Base-by-base conservation (phyloP, 192 early-diverging fungal genomes). In the Mortierella alpina region DNA sequence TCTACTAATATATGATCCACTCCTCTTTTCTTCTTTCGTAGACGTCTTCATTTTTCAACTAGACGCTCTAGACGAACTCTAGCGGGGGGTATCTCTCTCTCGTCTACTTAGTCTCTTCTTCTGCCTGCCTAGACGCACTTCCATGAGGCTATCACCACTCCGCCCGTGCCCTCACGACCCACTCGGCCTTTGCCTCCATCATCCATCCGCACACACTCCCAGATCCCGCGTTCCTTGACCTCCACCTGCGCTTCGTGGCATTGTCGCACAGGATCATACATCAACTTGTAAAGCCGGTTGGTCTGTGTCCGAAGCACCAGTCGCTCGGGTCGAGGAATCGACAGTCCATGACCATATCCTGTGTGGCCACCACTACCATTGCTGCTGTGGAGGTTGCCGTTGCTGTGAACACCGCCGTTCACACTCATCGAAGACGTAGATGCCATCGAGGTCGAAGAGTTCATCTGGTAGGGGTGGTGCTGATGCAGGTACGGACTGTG, bases 191-290 rank as follows among this genome's bases (percentile, higher is more conserved):
- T 79, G n/a, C 68, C 75, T 13, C 75, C 75, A 58, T 79, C 75
- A 53, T 79, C 75, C 75, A 79, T 79, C 7, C 75, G 49, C 14
- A 79, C 75, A 67, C 75, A 79, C 42, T 79, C 75, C 75, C 75
- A 79, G 41, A 72, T 62, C 2, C 75, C 75, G 0, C 75, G 47
- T 57, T 79, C 75, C 56, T 79, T 79, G 6, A 71, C 48, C 18
- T 72, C 75, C 31, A 79, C 59, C 44, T 79, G 57, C 9, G 75
- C 69, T 14, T 72, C 75, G 62, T 79, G 75, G 42, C 75, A 79
- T 39, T 79, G 75, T 44, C 75, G 20, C 13, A 72, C 40, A 0
- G 75, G 75, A 20, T 79, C 64, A 54, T 79, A 79, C 40, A 57
- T 63, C 9, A 79, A 45, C 58, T 72, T 79, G 39, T 79, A 71